Conservation (phyloP, 352 stramenopile genomes). For the Phytophthora gonapodyides region DNA sequence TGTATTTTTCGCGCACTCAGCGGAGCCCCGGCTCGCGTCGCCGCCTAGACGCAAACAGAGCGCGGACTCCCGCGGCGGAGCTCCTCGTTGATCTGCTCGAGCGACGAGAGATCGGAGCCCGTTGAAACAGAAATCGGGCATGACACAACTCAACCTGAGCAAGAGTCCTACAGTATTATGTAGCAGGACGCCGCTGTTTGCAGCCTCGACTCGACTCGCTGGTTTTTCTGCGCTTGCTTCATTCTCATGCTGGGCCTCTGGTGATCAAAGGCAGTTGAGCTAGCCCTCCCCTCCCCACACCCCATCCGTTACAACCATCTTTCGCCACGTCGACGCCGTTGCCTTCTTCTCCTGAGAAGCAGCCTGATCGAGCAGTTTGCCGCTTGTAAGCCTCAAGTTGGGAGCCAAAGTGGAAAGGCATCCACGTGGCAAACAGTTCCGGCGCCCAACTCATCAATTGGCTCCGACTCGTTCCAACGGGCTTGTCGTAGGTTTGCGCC, state of each 20-base stretch:
- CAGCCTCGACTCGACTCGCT: constrained; percentile 1
- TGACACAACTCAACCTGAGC: not conserved
- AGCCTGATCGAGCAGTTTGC: constrained; percentile 4
- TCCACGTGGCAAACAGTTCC: constrained; percentile 22
- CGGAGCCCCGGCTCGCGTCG: constrained; percentile 13
- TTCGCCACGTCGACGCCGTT: constrained; percentile 37
- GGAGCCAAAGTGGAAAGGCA: constrained; percentile 15
- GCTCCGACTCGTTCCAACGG: not conserved
- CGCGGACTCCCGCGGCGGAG: too few relatives aligned
- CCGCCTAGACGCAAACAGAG: constrained; percentile 17
- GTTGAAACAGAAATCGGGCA: constrained; percentile 23
- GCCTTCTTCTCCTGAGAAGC: constrained; percentile 7
- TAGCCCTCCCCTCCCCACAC: not conserved
- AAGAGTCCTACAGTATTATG: too few relatives aligned
- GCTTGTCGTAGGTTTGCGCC: not conserved
- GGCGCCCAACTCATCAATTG: constrained; percentile 17
- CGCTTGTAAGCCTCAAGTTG: constrained; percentile 2
- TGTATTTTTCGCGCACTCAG: constrained; percentile 16
- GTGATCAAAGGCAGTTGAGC: constrained; percentile 3
- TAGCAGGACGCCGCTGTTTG: too few relatives aligned
- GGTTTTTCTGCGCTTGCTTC: constrained; percentile 19
- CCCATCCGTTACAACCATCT: constrained; percentile 26
- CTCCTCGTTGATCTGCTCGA: constrained; percentile 24
- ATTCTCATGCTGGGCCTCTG: constrained; percentile 5
- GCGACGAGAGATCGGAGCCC: constrained; percentile 22